Evolutionary conservation across 305 asterid species (phyloP).

Genomic region (Fraxinus platypoda): DNA sequence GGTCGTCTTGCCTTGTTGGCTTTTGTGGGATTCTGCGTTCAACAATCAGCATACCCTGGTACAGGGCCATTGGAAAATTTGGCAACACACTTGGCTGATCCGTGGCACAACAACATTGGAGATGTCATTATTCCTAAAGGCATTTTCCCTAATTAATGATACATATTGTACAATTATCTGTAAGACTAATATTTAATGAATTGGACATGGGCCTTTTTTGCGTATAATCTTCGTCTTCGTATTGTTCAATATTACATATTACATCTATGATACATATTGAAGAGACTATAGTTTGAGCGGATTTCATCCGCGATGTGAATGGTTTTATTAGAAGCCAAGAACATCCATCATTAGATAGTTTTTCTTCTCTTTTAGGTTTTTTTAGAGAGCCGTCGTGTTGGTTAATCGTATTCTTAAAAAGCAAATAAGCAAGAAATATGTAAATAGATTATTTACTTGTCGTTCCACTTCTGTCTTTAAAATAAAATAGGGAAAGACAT

Average conservation of each 20-base stretch:
- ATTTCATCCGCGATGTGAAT: neutral
- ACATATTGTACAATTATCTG: neutral
- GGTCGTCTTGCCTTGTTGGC: conserved; percentile 88
- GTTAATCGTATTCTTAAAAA: neutral
- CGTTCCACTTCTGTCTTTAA: neutral
- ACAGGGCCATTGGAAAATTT: conserved; percentile 95
- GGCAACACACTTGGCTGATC: conserved; percentile 83
- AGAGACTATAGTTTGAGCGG: neutral
- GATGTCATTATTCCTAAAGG: conserved; percentile 55
- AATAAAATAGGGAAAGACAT: neutral
- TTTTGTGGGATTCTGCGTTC: conserved; percentile 77
- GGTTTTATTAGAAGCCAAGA: neutral
- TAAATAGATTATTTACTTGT: neutral
- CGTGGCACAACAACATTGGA: conserved; percentile 94
- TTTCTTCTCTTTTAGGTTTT: neutral
- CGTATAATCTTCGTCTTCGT: neutral
- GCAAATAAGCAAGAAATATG: neutral
- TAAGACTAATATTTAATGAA: neutral
- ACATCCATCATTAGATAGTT: neutral
- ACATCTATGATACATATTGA: neutral
- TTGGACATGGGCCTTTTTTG: neutral
- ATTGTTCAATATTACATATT: neutral
- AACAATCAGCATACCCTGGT: conserved; percentile 85
- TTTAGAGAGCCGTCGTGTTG: neutral
- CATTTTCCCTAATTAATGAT: conserved; percentile 20